Percentiles rank a stretch among this genome's conserved stretches.
Evolutionary conservation across 2,329 filamentous ascomycete species (phyloP).

Genomic region (Aureobasidium sp.): DNA sequence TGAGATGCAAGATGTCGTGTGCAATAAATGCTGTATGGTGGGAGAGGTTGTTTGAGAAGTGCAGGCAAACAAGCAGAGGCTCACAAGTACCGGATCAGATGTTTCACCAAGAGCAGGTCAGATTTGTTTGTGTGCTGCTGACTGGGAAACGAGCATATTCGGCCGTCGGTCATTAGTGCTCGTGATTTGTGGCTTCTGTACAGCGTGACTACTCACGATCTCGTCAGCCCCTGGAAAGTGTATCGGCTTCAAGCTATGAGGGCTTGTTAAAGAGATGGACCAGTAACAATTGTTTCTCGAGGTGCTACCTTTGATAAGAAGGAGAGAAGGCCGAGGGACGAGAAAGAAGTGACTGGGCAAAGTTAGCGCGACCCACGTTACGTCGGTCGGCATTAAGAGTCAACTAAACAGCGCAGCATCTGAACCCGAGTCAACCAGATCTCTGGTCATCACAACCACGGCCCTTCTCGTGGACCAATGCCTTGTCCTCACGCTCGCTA

Average conservation of each 20-base stretch:
- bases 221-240: conserved; percentile 5
- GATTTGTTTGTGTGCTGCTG: background rate
- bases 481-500: conserved; percentile 10
- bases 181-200: conserved; percentile 10
- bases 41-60: background rate
- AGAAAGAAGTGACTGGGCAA: background rate
- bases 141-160: background rate
- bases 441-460: conserved; percentile 5
- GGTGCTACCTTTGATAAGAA: background rate
- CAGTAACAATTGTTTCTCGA: background rate
- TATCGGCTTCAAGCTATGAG: background rate
- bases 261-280: background rate
- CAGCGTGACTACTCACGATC: conserved; percentile 3
- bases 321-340: conserved; percentile 13
- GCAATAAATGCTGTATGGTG: background rate
- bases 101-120: background rate
- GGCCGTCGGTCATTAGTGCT: background rate
- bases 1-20: background rate
- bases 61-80: conserved; percentile 5
- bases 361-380: conserved; percentile 9
- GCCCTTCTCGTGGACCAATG: conserved; percentile 11
- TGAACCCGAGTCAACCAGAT: background rate
- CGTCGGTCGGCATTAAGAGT: background rate
- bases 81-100: conserved; percentile 1
- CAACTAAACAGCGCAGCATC: conserved; percentile 7